Conservation (phyloP, 78 protist species). For the Dictyostelium firmibasis region DNA sequence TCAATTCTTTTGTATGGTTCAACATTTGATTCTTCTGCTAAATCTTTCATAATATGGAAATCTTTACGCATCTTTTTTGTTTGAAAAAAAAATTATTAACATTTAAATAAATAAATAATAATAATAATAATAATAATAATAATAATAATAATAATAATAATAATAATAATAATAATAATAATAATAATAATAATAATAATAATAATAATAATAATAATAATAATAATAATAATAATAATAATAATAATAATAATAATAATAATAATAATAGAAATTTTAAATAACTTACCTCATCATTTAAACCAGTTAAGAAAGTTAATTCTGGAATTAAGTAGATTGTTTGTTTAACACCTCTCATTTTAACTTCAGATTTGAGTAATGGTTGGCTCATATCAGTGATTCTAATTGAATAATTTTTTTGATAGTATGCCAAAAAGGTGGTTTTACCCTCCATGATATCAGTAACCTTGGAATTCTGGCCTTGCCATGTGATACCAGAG, state of each 20-base stretch:
- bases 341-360: constrained; percentile 6
- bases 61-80: no score
- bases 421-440: not conserved
- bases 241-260: no score
- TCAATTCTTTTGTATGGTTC: not conserved
- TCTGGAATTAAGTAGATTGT: constrained; percentile 8
- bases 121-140: no score
- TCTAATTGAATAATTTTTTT: not conserved
- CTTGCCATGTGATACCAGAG: not conserved
- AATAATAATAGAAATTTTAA: not conserved
- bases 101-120: no score
- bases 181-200: no score
- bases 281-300: not conserved
- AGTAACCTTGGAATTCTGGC: not conserved
- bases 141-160: no score
- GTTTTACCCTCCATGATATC: not conserved
- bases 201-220: no score
- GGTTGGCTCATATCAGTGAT: not conserved
- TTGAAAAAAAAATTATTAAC: no score
- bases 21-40: not conserved
- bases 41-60: not conserved
- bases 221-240: no score
- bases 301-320: not conserved
- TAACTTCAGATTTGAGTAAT: not conserved
- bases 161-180: no score